A percentile compares a stretch with the other conserved stretches of the same genome.
Conservation (phyloP, 768 basidiomycete genomes). For the Candolleomyces aberdarensis region DNA sequence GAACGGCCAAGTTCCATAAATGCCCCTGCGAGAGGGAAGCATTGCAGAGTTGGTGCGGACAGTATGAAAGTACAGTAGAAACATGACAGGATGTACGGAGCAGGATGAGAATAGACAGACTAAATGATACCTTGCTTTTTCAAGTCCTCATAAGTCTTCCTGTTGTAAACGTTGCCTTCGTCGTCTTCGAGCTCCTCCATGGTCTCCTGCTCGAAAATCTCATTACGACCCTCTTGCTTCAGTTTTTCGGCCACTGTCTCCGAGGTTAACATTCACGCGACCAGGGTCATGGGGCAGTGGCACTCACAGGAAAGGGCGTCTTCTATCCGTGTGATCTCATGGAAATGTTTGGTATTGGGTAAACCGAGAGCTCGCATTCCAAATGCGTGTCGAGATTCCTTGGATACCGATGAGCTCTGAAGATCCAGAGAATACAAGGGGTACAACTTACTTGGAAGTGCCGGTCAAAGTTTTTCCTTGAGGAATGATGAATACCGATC, state of each 20-base stretch:
- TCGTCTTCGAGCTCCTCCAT: slow-evolving; percentile 99
- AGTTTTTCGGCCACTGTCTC: slow-evolving; percentile 89
- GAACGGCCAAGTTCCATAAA: neutral
- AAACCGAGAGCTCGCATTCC: slow-evolving; percentile 97
- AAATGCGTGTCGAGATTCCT: slow-evolving; percentile 96
- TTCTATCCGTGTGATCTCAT: slow-evolving; percentile 95
- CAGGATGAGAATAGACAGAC: slow-evolving; percentile 9
- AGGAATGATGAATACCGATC: slow-evolving; percentile 8
- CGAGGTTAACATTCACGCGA: neutral
- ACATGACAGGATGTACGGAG: neutral
- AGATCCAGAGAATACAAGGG: slow-evolving; percentile 13
- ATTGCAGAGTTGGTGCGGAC: no score
- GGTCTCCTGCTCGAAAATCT: slow-evolving; percentile 89
- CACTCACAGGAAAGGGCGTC: slow-evolving; percentile 90
- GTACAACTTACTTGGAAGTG: slow-evolving; percentile 75
- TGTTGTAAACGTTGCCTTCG: slow-evolving; percentile 97
- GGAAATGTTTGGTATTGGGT: slow-evolving; percentile 98
- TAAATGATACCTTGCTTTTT: slow-evolving; percentile 93
- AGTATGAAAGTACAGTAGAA: neutral
- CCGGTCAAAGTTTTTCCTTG: slow-evolving; percentile 91
- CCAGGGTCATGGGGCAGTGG: neutral
- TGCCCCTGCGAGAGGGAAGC: no score
- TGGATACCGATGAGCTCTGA: slow-evolving; percentile 11
- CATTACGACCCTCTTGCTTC: slow-evolving; percentile 94
- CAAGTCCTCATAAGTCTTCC: slow-evolving; percentile 95